Percentiles rank a stretch among this genome's conserved stretches.
phyloP scores from a whole-genome alignment of 75 land plant species.

The Pinus tabuliformis region DNA sequence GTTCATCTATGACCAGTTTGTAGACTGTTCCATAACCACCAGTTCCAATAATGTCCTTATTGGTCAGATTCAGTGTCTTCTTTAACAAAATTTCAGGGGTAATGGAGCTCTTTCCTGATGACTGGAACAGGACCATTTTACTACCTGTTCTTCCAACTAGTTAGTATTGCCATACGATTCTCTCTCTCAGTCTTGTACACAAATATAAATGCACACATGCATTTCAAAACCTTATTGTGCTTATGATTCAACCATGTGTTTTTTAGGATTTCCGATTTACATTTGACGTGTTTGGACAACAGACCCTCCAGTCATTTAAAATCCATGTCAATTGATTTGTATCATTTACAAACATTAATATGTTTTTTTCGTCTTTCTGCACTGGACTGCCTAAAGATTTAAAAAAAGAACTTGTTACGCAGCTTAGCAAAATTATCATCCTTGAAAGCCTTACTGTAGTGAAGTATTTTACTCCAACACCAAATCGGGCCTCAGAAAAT shows the following conservation, averaged over 20 bases:
- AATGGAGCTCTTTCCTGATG: slow-evolving; percentile 40
- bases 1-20: slow-evolving; percentile 50
- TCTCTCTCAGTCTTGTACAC: neutral
- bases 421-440: neutral
- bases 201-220: neutral
- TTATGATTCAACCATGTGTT: neutral
- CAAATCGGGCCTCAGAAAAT: neutral
- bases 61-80: slow-evolving; percentile 54
- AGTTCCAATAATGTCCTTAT: slow-evolving; percentile 74
- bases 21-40: slow-evolving; percentile 93
- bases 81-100: slow-evolving; percentile 48
- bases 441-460: neutral
- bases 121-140: slow-evolving; percentile 73
- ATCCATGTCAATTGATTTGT: neutral
- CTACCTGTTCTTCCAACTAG: slow-evolving; percentile 46
- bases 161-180: neutral
- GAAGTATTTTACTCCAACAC: too few species aligned
- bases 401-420: neutral
- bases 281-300: neutral
- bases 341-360: neutral
- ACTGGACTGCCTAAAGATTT: neutral
- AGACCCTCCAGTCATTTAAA: too few species aligned
- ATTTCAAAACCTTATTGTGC: neutral
- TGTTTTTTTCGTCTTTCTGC: neutral
- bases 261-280: neutral